Evolutionary conservation across 116 monocot genomes (phyloP).

Genomic region (Posidonia oceanica): DNA sequence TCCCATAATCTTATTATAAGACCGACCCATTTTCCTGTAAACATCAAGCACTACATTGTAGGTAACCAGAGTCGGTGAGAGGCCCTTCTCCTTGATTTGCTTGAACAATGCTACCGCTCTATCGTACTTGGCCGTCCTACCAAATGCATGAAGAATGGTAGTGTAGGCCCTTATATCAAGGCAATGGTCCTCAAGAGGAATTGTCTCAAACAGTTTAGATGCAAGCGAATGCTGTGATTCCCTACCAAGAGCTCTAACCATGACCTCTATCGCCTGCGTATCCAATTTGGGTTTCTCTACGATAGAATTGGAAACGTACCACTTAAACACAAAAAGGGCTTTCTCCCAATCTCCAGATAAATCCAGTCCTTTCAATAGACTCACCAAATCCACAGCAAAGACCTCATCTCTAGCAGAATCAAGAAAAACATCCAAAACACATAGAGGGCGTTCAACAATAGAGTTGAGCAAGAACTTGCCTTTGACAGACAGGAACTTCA

Average conservation of each 20-base stretch:
- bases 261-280: conserved; percentile 35
- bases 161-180: conserved; percentile 86
- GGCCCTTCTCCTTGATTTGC: conserved; percentile 35
- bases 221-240: conserved; percentile 67
- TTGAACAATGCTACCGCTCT: conserved; percentile 36
- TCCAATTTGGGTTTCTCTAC: conserved; percentile 19
- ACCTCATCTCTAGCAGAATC: conserved; percentile 24
- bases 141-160: conserved; percentile 51
- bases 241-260: conserved; percentile 42
- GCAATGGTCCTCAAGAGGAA: conserved; percentile 41
- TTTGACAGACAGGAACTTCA: conserved; percentile 45
- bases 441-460: conserved; percentile 24
- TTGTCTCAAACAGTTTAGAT: conserved; percentile 53
- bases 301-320: conserved; percentile 17
- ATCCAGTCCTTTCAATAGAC: conserved; percentile 53
- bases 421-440: conserved; percentile 22
- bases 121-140: conserved; percentile 28
- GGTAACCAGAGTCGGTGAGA: conserved; percentile 65
- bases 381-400: conserved; percentile 25
- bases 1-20: conserved; percentile 41
- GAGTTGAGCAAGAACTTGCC: conserved; percentile 39
- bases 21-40: conserved; percentile 62
- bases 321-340: conserved; percentile 46
- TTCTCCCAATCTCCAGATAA: conserved; percentile 43
- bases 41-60: conserved; percentile 92